Base-by-base conservation (phyloP, 2,329 filamentous ascomycete species). In the Triangularia setosa region DNA sequence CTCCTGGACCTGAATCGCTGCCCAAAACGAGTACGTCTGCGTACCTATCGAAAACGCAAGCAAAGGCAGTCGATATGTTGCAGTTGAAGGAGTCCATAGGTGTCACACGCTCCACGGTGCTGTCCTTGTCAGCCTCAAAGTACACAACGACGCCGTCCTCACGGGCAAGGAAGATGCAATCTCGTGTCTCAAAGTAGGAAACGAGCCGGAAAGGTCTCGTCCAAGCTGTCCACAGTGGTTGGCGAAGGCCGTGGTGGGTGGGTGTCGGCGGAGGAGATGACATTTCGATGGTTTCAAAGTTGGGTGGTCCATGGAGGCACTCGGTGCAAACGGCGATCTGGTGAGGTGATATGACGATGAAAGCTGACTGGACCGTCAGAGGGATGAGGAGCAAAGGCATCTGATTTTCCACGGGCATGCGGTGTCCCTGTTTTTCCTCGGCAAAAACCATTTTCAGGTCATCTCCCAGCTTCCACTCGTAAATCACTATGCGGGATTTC, bases 71-170 rank as follows among this genome's bases (percentile, higher is more conserved):
- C 64, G 92, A 90, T 56, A 96, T 89, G 65, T 90, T 91, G 71
- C 90, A 90, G 60, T 85, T 82, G 68, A 91, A 87, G 59, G 83
- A 82, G 7, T 90, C 90, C 64, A 91, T 81, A 61, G 84, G 81
- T 55, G 83, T 81, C 61, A 83, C 80, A 48, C 82, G 80, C 60
- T 83, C 80, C 61, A 88, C 74, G 69, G 85, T 79, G 55, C 82
- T 84, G 67, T 79, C 80, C 5, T 82, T 82, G 53, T 85, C 84
- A 64, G 92, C 86, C 69, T 92, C 88, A 4, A 94, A 77, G 68
- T 90, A 91, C 61, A 88, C 84, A 9, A 97, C 83, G 58, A 88
- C 80, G 2, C 95, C 95, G 73, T 98, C 94, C 77, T 98, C 94
- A 62, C 93, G 87, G 11, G 90, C 91, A 16, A 99, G 79, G 72